These are phyloP conservation scores for Gossypium davidsonii DNA, from an alignment of 441 rosid genomes.

Conservation along the genomic window DNA sequence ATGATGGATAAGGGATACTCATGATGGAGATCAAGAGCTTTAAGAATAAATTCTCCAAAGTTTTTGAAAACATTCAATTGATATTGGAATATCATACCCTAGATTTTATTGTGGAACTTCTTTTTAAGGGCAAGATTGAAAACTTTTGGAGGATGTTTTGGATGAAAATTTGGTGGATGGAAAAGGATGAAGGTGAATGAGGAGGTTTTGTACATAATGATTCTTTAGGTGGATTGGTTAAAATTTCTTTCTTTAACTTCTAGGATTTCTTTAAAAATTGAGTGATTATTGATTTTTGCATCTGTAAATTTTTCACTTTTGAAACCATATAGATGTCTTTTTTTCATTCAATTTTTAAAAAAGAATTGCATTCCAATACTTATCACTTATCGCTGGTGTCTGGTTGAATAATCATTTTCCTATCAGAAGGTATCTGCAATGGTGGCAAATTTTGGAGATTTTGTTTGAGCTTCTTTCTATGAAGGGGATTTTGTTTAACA, in stretches of 20 bases:
- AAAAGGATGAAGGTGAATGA: too few relatives aligned
- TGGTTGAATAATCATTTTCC: background rate
- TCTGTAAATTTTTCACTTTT: background rate
- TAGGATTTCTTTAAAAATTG: background rate
- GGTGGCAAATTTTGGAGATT: background rate
- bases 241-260: background rate
- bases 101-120: too few relatives aligned
- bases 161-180: too few relatives aligned
- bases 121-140: too few relatives aligned
- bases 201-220: too few relatives aligned
- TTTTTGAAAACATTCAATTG: too few relatives aligned
- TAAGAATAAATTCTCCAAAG: too few relatives aligned
- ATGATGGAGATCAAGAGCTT: too few relatives aligned
- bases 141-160: too few relatives aligned
- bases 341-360: background rate
- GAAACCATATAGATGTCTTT: background rate
- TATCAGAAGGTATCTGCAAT: background rate
- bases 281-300: background rate
- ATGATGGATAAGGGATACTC: too few relatives aligned
- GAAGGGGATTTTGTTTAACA: background rate
- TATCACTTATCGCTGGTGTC: background rate
- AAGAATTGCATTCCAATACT: background rate
- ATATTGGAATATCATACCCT: too few relatives aligned
- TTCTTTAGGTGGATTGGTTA: too few relatives aligned
- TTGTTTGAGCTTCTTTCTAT: background rate